Evolutionary conservation across 257 asterid species (phyloP), one percentile per base, ranked within the genome.

Genomic region (Euphrasia confusa): DNA sequence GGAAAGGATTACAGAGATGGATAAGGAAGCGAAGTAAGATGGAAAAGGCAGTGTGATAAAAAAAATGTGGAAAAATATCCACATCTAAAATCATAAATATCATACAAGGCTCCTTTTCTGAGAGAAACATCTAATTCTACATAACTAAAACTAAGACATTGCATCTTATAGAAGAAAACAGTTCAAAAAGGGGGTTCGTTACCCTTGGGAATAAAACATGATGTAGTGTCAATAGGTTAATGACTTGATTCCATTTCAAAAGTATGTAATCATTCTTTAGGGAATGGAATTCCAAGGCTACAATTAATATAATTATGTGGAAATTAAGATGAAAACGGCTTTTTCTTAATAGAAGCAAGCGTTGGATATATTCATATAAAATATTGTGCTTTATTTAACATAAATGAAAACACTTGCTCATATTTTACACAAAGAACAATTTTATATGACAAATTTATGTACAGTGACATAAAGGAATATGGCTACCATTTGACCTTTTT

Each of bases 1-100:
- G 84, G 58, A 68, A 71, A 74, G 59, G 58, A 42, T 61, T 44
- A 64, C 52, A 72, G 59, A 21, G 37, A 21, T 4, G 15, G 62
- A 61, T 13, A 50, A 32, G 68, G 45, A 24, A 45, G 54, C 64
- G 60, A 18, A 14, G 26, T 60, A 58, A 65, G 47, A 45, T n/a
- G 52, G 50, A 30, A 10, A 42, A 64, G 27, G 52, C 56, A 35
- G 69, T 14, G 49, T 47, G 56, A 26, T n/a, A 55, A 48, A 12
- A 59, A 37, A 57, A 48, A 10, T 30, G 39, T 53, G 63, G 59
- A 17, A 67, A 54, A 24, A 64, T 30, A 70, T 44, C 30, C 57
- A 13, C 53, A 45, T 58, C 44, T 35, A 53, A n/a, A 52, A 64
- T 32, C 53, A 12, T 13, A 58, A 3, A 35, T 27, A 10, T 39